Evolutionary conservation across 345 rosid genomes (phyloP).

Genomic region (Toxicodendron radicans): DNA sequence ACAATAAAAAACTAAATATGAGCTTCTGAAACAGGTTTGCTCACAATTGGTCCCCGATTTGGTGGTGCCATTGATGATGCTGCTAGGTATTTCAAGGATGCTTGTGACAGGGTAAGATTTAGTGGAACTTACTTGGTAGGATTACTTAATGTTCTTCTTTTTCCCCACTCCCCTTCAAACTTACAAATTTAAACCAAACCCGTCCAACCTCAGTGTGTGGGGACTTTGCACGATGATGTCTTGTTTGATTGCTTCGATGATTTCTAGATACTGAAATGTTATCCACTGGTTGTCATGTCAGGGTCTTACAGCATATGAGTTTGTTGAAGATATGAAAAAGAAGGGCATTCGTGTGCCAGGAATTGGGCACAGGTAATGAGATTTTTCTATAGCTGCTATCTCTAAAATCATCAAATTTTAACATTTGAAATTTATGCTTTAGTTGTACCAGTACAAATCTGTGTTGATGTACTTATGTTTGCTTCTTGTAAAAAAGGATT

Average conservation of each 20-base stretch:
- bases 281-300: conserved; percentile 29
- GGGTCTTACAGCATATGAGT: conserved; percentile 88
- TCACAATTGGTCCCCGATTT: conserved; percentile 96
- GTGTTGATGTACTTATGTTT: conserved; percentile 8
- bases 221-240: not conserved
- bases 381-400: conserved; percentile 11
- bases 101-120: conserved; percentile 70
- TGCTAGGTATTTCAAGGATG: conserved; percentile 97
- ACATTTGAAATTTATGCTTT: not conserved
- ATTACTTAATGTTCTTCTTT: not conserved
- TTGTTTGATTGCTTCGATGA: conserved; percentile 9
- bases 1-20: conserved; percentile 14
- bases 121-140: not conserved
- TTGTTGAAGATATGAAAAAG: conserved; percentile 95
- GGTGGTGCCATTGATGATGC: conserved; percentile 99
- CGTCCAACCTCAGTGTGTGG: too few relatives aligned
- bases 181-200: too few relatives aligned
- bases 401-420: not conserved
- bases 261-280: conserved; percentile 17
- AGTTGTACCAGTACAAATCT: conserved; percentile 13
- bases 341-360: conserved; percentile 98
- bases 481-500: conserved; percentile 46
- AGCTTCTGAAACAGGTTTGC: conserved; percentile 61
- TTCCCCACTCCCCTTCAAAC: too few relatives aligned
- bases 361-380: conserved; percentile 86